Evolutionary conservation across 148 eudicot genomes (phyloP), one percentile per base, ranked within the genome.

Genomic region (Cornus kousa): DNA sequence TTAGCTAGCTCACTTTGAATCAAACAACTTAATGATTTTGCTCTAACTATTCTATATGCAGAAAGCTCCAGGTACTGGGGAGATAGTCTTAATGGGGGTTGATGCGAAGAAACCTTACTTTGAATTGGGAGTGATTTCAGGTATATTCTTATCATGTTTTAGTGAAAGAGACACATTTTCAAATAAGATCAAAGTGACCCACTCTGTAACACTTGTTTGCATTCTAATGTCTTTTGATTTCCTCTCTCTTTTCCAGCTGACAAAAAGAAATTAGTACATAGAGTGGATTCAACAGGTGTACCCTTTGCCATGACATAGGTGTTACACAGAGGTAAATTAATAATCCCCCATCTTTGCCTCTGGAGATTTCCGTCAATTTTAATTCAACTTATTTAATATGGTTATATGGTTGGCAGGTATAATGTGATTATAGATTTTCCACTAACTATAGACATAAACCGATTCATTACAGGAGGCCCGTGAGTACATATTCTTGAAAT

Each of bases 391-490:
- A 43, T 43, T 43, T 43, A 43, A 43, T 43, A 43, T 43, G 48
- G 8, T 43, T 43, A 0, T 43, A 43, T 43, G 66, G 14, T 11
- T 55, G 53, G 65, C 71, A 80, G 82, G 78, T 80, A 80, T 62
- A 80, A 80, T 24, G n/a, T 80, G 50, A 35, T 80, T 22, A 6
- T 74, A 57, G 82, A 80, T 74, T 74, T 48, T 67, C 77, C 72
- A 35, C 64, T 80, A 39, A 65, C 68, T 13, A 10, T 80, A 10
- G 77, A 74, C 57, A 20, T 67, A 9, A 28, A 37, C 11, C 68
- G 77, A 33, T 9, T 80, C 7, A 5, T 80, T 5, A 48, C 19
- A 68, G 82, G 82, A 66, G 82, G 82, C 8, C 82, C 55, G 82
- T 80, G 68, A 73, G 82, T 67, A 67, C 28, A 43, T 43, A 0